Evolutionary conservation across 768 basidiomycete genomes (phyloP).

Genomic region (Lactifluus rugatus): DNA sequence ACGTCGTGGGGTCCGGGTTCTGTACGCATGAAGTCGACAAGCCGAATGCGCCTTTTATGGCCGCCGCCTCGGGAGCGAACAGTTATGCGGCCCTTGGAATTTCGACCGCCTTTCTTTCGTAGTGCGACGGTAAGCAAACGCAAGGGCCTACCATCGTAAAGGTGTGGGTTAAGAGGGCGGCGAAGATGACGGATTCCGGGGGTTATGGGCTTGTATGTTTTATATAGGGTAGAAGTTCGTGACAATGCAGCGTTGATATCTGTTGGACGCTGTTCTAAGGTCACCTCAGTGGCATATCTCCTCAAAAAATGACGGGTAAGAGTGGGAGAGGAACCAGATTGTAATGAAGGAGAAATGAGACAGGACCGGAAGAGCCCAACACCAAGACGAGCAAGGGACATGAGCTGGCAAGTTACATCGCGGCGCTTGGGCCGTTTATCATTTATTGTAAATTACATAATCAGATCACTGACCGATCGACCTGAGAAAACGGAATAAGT

Average conservation of each 20-base stretch:
- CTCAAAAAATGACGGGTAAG: slow-evolving; percentile 21
- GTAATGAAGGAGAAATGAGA: background rate
- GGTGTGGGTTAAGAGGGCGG: slow-evolving; percentile 70
- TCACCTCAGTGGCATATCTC: slow-evolving; percentile 32
- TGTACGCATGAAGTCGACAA: slow-evolving; percentile 76
- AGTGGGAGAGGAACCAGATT: background rate
- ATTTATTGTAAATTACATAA: background rate
- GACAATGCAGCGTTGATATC: slow-evolving; percentile 35
- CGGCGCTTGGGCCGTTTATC: too few relatives aligned
- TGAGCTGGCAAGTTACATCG: slow-evolving; percentile 2
- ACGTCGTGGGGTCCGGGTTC: slow-evolving; percentile 80
- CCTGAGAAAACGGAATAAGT: too few relatives aligned
- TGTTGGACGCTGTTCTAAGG: slow-evolving; percentile 25
- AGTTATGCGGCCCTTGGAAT: slow-evolving; percentile 73
- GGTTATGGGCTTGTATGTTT: slow-evolving; percentile 83
- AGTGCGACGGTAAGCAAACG: slow-evolving; percentile 72
- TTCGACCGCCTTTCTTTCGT: slow-evolving; percentile 81
- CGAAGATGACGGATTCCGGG: slow-evolving; percentile 81
- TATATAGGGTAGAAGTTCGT: slow-evolving; percentile 53
- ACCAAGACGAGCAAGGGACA: slow-evolving; percentile 15
- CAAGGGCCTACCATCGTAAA: slow-evolving; percentile 81
- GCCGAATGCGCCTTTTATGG: slow-evolving; percentile 75
- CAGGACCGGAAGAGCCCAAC: slow-evolving; percentile 9
- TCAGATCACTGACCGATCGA: background rate
- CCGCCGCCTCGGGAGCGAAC: slow-evolving; percentile 88